Evolutionary conservation across 352 stramenopile species (phyloP), one percentile per base, ranked within the genome.

Genomic region (Pythium dissimile): DNA sequence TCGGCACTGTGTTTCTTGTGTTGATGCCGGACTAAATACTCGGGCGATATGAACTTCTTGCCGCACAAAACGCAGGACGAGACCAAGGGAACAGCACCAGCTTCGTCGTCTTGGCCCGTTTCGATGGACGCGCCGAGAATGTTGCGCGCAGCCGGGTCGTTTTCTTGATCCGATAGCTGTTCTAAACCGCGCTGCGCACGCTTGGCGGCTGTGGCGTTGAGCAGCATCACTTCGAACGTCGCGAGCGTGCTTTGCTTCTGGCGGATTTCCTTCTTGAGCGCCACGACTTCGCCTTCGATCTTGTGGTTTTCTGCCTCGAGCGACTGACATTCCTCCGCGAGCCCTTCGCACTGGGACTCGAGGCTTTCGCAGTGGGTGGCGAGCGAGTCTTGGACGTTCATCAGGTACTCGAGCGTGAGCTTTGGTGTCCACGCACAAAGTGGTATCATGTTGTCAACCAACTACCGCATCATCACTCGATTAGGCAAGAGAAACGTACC

Each of bases 301-400:
- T 75, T 73, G 9, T 75, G 64, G 54, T 94, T 92, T 32, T 91
- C 76, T 6, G 21, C 46, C 45, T 90, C 80, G 9, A 94, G 59
- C 10, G 73, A 52, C 63, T 83, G 72, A 28, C 75, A 89, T 27
- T 94, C 81, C 15, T 66, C 57, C 26, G 80, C 47, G 10, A 90
- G 63, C 48, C 77, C 63, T 16, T 84, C 76, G 30, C 84, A 92
- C 55, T 94, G 84, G 3, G 69, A 77, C 44, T 94, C 81, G 2
- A 91, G 52, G 20, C 66, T 72, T 20, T 88, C 71, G 1, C 78
- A 78, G 53, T 94, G 84, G 6, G 62, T 66, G 0, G 87, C 76
- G 3, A 94, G 72, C 28, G 81, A 94, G 37, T 92, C 81, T 75
- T 94, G 84, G 0, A 94, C 81, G 50, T 90, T 86, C 44, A 94